Evolutionary conservation across 1,284 basidiomycete genomes (phyloP).

Genomic region (Trametes hirsuta): DNA sequence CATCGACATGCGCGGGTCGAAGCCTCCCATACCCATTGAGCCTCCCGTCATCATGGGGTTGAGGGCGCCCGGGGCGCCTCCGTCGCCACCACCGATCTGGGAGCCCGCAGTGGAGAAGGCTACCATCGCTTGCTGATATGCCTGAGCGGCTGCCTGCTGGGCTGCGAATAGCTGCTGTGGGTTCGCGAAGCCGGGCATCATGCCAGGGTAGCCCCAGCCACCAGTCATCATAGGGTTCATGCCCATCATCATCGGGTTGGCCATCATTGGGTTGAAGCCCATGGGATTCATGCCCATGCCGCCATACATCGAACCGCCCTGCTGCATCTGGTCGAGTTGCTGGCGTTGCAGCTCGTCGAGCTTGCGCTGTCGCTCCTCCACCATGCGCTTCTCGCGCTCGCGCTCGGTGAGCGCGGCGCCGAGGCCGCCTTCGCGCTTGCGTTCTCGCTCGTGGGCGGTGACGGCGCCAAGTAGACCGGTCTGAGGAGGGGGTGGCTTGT

Average conservation of each 20-base stretch:
- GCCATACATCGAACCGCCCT: conserved; percentile 73
- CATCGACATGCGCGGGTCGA: conserved; percentile 56
- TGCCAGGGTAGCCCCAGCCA: conserved; percentile 56
- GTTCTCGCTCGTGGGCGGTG: conserved; percentile 91
- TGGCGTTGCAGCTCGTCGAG: conserved; percentile 88
- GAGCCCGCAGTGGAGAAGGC: conserved; percentile 82
- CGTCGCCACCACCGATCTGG: conserved; percentile 62
- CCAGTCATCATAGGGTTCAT: conserved; percentile 52
- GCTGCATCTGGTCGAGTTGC: conserved; percentile 87
- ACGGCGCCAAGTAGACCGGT: conserved; percentile 96
- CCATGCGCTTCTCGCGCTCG: conserved; percentile 88
- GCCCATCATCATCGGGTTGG: conserved; percentile 55
- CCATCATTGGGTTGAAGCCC: conserved; percentile 64
- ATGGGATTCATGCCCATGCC: conserved; percentile 36
- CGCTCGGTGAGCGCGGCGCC: conserved; percentile 94
- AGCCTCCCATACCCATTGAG: conserved; percentile 39
- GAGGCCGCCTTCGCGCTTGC: conserved; percentile 92
- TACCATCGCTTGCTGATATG: conserved; percentile 91
- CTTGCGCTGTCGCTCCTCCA: conserved; percentile 91
- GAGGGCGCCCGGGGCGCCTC: conserved; percentile 37
- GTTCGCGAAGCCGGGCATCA: conserved; percentile 67
- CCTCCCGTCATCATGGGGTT: conserved; percentile 62
- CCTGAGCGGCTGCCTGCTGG: conserved; percentile 86
- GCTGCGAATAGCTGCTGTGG: conserved; percentile 91
- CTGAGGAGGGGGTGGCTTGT: conserved; percentile 94